Conservation (phyloP, 2,329 filamentous ascomycete genomes). For the Microsporum canis region DNA sequence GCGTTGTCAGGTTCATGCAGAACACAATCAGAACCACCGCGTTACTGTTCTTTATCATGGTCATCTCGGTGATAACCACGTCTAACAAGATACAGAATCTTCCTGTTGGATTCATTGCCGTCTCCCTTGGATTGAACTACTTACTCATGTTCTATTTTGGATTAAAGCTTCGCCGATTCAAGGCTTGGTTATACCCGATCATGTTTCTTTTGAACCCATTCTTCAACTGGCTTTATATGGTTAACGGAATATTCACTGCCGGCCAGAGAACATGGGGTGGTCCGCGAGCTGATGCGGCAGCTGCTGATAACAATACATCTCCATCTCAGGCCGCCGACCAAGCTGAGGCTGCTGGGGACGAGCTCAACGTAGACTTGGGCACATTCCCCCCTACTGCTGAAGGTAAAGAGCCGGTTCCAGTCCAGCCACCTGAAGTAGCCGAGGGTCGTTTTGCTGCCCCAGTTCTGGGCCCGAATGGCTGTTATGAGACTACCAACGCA, state of each 20-base stretch:
- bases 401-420: conserved; percentile 42
- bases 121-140: conserved; percentile 90
- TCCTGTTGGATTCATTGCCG: conserved; percentile 84
- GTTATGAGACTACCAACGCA: conserved; percentile 59
- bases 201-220: conserved; percentile 96
- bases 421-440: conserved; percentile 62
- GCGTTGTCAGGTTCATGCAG: conserved; percentile 81
- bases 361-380: conserved; percentile 79
- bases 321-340: conserved; percentile 74
- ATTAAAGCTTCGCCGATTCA: conserved; percentile 72
- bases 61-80: conserved; percentile 74
- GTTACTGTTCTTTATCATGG: conserved; percentile 86
- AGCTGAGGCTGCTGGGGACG: conserved; percentile 68
- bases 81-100: conserved; percentile 66
- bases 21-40: conserved; percentile 94
- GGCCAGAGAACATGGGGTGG: conserved; percentile 94
- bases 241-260: conserved; percentile 90
- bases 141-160: conserved; percentile 94
- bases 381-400: conserved; percentile 51
- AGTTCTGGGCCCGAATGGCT: conserved; percentile 54
- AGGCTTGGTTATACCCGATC: conserved; percentile 86
- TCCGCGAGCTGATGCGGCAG: conserved; percentile 75
- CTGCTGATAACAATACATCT: conserved; percentile 63
- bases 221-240: conserved; percentile 98
- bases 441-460: conserved; percentile 70